Evolutionary conservation across 192 early-diverging fungal genomes (phyloP), one percentile per base, ranked within the genome.

Genomic region (Geosiphon pyriformis): DNA sequence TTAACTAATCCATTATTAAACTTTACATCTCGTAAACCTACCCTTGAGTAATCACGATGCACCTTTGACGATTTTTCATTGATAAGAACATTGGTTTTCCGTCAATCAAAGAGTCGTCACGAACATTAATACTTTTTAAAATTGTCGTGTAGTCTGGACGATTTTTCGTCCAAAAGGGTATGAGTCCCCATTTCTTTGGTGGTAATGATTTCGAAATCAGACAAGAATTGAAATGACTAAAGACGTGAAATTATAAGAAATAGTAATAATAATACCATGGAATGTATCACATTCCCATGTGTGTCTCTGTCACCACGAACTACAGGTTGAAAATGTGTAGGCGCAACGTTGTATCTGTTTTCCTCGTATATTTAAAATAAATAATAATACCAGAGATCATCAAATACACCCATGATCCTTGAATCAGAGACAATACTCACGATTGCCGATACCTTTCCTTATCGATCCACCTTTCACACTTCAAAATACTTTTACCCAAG

Each of bases 31-130:
- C n/a, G n/a, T n/a, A n/a, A n/a, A 29, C 26, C 50, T 60, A 79
- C 80, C 83, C 83, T 67, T 85, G 75, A 33, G 74, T 77, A 50
- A 80, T 37, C 18, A 85, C 67, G 42, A 85, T 77, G 66, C 83
- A 85, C 22, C 83, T 64, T 42, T 73, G 79, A 33, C 73, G 54
- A 29, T 79, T 76, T 46, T 80, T 83, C 4, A 74, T 72, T n/a
- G 70, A 55, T n/a, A 30, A 70, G 61, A 79, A 83, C 74, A 85
- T 78, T 27, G 73, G 31, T 42, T 80, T 82, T 22, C 70, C 71
- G 29, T 49, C 65, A 32, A 61, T 67, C 8, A 85, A 68, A 1
- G 81, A 79, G 23, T 85, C 81, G 34, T 82, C 79, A 49, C 81
- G 70, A 0, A 78, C 82, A 69, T 85, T 85, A 46, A 81, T 83